Evolutionary conservation across 192 early-diverging fungal species (phyloP).

Genomic region (Ambispora gerdemannii): DNA sequence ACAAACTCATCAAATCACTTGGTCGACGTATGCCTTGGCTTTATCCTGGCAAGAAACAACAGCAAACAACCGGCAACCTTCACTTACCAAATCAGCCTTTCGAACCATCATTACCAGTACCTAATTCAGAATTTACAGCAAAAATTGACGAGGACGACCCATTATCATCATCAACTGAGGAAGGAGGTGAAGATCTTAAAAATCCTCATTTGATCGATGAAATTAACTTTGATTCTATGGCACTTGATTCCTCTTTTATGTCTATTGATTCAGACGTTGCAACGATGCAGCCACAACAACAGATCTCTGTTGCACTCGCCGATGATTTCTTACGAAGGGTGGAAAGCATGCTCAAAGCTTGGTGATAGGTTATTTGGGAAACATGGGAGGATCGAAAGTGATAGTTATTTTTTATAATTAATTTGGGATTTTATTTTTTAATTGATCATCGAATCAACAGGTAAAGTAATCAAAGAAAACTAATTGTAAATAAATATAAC

Average conservation of each 20-base stretch:
- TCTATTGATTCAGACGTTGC: not conserved
- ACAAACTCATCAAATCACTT: constrained; percentile 68
- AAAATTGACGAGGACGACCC: not conserved
- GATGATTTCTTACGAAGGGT: not conserved
- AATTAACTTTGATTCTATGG: not conserved
- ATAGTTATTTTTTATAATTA: too few relatives aligned
- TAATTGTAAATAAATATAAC: too few relatives aligned
- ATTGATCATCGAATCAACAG: too few relatives aligned
- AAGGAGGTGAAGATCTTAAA: not conserved
- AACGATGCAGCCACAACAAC: not conserved
- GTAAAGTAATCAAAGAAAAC: too few relatives aligned
- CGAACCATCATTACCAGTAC: too few relatives aligned
- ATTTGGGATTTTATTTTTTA: too few relatives aligned
- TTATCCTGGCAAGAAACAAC: constrained; percentile 18
- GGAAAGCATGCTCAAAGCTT: not conserved
- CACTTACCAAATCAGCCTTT: too few relatives aligned
- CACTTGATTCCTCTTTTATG: not conserved
- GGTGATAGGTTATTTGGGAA: too few relatives aligned
- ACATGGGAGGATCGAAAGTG: too few relatives aligned
- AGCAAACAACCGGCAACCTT: not conserved
- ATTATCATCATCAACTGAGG: not conserved
- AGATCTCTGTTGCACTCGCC: not conserved
- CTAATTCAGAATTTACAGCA: not conserved
- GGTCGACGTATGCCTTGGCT: constrained; percentile 76
- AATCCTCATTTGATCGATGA: not conserved